Conservation (phyloP, 192 early-diverging fungal species). For the Gonapodya sp. region DNA sequence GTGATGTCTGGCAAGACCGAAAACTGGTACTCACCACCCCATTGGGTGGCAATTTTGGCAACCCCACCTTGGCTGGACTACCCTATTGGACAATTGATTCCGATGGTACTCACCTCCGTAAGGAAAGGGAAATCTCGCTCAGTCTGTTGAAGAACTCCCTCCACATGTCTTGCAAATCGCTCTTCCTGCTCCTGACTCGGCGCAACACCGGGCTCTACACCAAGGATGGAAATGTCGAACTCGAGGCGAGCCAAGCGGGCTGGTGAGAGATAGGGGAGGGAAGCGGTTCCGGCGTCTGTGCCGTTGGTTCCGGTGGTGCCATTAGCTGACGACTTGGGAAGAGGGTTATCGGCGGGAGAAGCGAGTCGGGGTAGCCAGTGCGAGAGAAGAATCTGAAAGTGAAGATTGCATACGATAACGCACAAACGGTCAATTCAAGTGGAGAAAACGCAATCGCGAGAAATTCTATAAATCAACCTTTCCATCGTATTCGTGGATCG, state of each 20-base stretch:
- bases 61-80: no score
- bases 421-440: background rate
- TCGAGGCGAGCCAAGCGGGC: constrained; percentile 59
- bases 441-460: background rate
- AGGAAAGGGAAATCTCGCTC: constrained; percentile 60
- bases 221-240: constrained; percentile 54
- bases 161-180: constrained; percentile 33
- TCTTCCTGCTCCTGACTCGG: constrained; percentile 1
- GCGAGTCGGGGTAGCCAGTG: constrained; percentile 74
- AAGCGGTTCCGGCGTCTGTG: constrained; percentile 36
- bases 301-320: constrained; percentile 20
- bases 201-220: constrained; percentile 21
- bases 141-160: constrained; percentile 52
- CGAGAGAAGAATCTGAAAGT: constrained; percentile 59
- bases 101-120: background rate
- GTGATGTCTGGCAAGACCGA: no score
- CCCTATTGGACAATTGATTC: no score
- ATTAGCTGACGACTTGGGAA: constrained; percentile 5
- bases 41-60: no score
- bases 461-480: constrained; percentile 36
- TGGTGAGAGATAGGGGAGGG: background rate
- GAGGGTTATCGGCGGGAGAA: constrained; percentile 33
- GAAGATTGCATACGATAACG: background rate
- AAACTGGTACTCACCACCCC: no score
- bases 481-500: constrained; percentile 95